Evolutionary conservation across 805 yeast genomes (phyloP).

Genomic region (Candida ipomoeae): DNA sequence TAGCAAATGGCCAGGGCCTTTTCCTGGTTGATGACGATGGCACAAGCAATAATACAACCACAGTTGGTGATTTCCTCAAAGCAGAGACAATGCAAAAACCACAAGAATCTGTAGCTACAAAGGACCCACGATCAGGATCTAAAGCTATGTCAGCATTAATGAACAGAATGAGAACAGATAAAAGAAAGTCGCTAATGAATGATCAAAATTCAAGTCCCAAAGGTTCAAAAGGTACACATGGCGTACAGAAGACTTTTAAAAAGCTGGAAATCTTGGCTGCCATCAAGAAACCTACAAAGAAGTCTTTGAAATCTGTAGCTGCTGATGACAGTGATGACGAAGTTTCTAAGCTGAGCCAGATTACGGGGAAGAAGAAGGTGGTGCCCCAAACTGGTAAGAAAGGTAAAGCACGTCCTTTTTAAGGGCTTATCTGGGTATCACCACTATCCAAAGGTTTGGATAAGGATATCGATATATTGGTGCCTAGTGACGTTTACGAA

Average conservation of each 20-base stretch:
- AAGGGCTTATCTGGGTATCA: not conserved
- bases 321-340: conserved; percentile 14
- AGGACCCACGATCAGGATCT: conserved; percentile 19
- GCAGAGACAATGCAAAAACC: conserved; percentile 8
- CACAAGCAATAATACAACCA: conserved; percentile 1
- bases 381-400: conserved; percentile 12
- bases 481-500: not conserved
- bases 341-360: conserved; percentile 15
- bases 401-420: conserved; percentile 16
- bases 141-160: conserved; percentile 37
- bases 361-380: conserved; percentile 9
- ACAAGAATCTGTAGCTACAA: conserved; percentile 2
- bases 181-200: conserved; percentile 14
- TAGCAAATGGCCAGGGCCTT: conserved; percentile 31
- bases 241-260: not conserved
- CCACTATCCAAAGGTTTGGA: not conserved
- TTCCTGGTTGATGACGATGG: conserved; percentile 15
- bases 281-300: conserved; percentile 2
- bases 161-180: conserved; percentile 31
- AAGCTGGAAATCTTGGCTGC: conserved; percentile 11
- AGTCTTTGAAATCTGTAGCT: not conserved
- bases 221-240: not conserved
- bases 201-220: not conserved
- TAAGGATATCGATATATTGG: not conserved
- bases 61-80: conserved; percentile 28